Conservation (phyloP, 192 early-diverging fungal genomes). For the Gigaspora rosea region DNA sequence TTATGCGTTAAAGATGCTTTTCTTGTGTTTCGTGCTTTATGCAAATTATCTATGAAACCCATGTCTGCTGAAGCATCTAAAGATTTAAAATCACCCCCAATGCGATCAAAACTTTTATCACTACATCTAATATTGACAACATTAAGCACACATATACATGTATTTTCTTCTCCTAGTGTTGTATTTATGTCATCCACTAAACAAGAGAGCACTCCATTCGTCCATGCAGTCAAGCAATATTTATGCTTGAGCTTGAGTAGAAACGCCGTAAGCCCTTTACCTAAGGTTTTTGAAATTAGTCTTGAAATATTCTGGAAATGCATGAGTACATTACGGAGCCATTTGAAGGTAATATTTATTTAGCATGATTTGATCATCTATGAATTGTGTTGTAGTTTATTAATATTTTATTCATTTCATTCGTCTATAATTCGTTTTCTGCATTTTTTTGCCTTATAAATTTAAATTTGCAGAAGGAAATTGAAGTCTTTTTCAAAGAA, state of each 20-base stretch:
- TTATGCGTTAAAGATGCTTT: slow-evolving; percentile 70
- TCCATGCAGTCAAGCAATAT: slow-evolving; percentile 86
- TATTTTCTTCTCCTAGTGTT: slow-evolving; percentile 69
- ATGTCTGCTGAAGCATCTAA: slow-evolving; percentile 64
- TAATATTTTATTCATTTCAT: too few species aligned
- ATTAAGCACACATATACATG: slow-evolving; percentile 70
- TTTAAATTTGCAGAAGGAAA: slow-evolving; percentile 63
- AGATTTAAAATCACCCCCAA: slow-evolving; percentile 77
- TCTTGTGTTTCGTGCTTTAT: slow-evolving; percentile 82
- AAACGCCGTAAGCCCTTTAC: slow-evolving; percentile 76
- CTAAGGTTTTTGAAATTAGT: slow-evolving; percentile 79
- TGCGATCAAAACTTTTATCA: slow-evolving; percentile 84
- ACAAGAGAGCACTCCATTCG: slow-evolving; percentile 62
- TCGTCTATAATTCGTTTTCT: neutral
- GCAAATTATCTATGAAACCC: slow-evolving; percentile 86
- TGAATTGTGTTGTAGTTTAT: too few species aligned
- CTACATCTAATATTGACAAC: slow-evolving; percentile 78
- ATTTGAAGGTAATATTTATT: slow-evolving; percentile 60
- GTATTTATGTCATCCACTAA: slow-evolving; percentile 34
- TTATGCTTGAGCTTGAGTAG: slow-evolving; percentile 79
- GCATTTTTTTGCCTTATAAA: neutral
- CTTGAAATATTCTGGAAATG: slow-evolving; percentile 84
- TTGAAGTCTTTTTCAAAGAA: slow-evolving; percentile 87
- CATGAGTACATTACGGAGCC: slow-evolving; percentile 64
- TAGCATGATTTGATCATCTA: too few species aligned